These are phyloP conservation scores for Eleusine indica DNA, from an alignment of 176 grass and related monocot genomes.

Conservation along the genomic window DNA sequence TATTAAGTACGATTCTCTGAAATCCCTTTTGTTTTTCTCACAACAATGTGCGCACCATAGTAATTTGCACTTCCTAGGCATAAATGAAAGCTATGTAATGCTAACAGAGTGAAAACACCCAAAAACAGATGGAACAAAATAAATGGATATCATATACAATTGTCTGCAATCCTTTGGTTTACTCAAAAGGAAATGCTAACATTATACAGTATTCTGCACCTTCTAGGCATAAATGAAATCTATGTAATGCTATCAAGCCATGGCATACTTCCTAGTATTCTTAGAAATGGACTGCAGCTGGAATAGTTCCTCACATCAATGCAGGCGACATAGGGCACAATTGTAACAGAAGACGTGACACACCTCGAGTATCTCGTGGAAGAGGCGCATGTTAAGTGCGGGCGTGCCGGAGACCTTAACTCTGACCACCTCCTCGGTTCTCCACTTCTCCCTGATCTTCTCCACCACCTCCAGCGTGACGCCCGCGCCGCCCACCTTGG, in stretches of 20 bases:
- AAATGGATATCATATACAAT: neutral
- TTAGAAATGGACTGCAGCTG: neutral
- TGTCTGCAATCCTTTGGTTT: neutral
- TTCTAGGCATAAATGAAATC: neutral
- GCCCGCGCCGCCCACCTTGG: constrained; percentile 71
- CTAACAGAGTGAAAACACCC: no score
- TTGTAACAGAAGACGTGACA: neutral
- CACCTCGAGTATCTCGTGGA: constrained; percentile 94
- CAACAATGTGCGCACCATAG: no score
- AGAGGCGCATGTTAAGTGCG: constrained; percentile 91
- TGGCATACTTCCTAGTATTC: neutral
- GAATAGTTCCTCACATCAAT: neutral
- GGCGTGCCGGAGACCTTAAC: constrained; percentile 79
- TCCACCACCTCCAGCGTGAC: constrained; percentile 80
- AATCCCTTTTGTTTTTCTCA: neutral
- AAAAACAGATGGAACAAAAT: neutral
- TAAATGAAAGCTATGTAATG: neutral
- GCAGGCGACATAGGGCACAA: neutral
- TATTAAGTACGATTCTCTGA: neutral
- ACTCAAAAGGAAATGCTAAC: neutral
- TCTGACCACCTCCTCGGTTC: constrained; percentile 78
- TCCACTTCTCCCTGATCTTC: constrained; percentile 88
- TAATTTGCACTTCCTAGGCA: no score
- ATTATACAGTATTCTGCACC: neutral
- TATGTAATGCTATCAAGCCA: neutral